A percentile compares a stretch with the other conserved stretches of the same genome.
These are phyloP conservation scores for Thalassiosira livingstoniorum DNA, from an alignment of 352 stramenopile species.

Conservation along the genomic window DNA sequence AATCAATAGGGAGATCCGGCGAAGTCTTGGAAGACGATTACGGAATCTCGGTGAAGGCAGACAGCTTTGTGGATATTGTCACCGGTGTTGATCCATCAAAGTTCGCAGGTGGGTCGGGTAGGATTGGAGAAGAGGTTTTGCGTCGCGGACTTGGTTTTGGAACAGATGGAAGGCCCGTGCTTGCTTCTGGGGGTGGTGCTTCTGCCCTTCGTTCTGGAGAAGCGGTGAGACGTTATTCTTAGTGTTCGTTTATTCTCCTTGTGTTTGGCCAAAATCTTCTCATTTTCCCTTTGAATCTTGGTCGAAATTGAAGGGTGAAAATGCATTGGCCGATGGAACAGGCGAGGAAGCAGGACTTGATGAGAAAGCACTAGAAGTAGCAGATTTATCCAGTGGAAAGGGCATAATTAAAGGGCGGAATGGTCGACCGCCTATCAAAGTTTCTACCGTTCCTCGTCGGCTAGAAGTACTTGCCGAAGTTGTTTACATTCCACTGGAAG, in stretches of 20 bases:
- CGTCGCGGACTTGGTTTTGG: constrained; percentile 76
- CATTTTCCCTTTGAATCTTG: neutral
- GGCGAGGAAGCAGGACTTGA: constrained; percentile 54
- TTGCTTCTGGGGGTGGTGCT: constrained; percentile 13
- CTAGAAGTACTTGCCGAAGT: constrained; percentile 83
- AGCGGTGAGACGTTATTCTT: constrained; percentile 15
- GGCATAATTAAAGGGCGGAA: constrained; percentile 84
- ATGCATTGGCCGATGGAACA: constrained; percentile 29
- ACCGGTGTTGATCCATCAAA: constrained; percentile 84
- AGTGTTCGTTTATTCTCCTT: neutral
- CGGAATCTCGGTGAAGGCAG: constrained; percentile 78
- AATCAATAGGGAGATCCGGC: constrained; percentile 66
- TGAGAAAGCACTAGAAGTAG: constrained; percentile 74
- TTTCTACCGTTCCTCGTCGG: constrained; percentile 62
- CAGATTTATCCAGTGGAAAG: constrained; percentile 81
- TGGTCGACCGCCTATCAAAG: constrained; percentile 80
- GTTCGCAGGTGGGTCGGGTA: constrained; percentile 70
- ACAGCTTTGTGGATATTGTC: constrained; percentile 85
- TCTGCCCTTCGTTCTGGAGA: constrained; percentile 21
- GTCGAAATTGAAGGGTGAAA: constrained; percentile 11
- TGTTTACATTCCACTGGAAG: constrained; percentile 80
- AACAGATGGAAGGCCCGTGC: constrained; percentile 41
- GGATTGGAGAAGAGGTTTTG: constrained; percentile 78
- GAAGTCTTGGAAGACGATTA: constrained; percentile 85
- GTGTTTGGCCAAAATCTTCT: neutral